Conservation (phyloP, 2,329 filamentous ascomycete species). For the Myrmaecium sp. region DNA sequence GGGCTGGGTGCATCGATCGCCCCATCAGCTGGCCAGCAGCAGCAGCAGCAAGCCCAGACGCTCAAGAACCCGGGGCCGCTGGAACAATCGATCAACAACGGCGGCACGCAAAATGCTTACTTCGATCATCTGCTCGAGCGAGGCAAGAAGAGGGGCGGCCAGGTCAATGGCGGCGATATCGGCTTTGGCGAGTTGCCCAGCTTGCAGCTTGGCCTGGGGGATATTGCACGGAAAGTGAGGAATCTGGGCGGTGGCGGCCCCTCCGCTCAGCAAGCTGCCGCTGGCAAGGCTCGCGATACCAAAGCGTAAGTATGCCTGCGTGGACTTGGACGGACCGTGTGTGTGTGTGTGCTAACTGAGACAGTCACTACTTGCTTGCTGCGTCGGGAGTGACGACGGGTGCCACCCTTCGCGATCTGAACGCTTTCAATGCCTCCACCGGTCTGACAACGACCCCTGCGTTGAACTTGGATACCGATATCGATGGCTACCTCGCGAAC, state of each 20-base stretch:
- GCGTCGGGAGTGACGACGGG: slow-evolving; percentile 85
- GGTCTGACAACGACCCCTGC: slow-evolving; percentile 40
- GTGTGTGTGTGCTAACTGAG: slow-evolving; percentile 9
- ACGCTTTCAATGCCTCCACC: slow-evolving; percentile 50
- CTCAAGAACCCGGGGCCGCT: slow-evolving; percentile 16
- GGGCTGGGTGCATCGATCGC: slow-evolving; percentile 14
- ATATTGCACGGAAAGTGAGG: slow-evolving; percentile 61
- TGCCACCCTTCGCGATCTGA: slow-evolving; percentile 70
- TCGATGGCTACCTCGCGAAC: slow-evolving; percentile 61
- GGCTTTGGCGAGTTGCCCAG: slow-evolving; percentile 65
- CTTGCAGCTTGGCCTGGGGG: slow-evolving; percentile 78
- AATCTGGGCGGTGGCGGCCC: slow-evolving; percentile 62
- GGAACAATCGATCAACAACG: slow-evolving; percentile 15
- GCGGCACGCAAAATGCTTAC: slow-evolving; percentile 34
- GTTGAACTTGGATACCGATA: slow-evolving; percentile 35
- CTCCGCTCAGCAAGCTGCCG: slow-evolving; percentile 29
- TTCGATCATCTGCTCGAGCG: slow-evolving; percentile 49
- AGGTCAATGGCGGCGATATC: slow-evolving; percentile 38
- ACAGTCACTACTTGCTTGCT: slow-evolving; percentile 76
- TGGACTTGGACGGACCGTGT: slow-evolving; percentile 1
- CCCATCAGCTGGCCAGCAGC: slow-evolving; percentile 7
- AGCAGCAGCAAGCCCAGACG: slow-evolving; percentile 11
- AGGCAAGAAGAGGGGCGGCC: slow-evolving; percentile 49
- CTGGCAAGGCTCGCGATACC: slow-evolving; percentile 18
- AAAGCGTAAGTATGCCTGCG: slow-evolving; percentile 28